Percentiles rank a stretch among this genome's conserved stretches.
Evolutionary conservation across 1,139 yeast species (phyloP).

Genomic region (Hyphopichia burtonii): DNA sequence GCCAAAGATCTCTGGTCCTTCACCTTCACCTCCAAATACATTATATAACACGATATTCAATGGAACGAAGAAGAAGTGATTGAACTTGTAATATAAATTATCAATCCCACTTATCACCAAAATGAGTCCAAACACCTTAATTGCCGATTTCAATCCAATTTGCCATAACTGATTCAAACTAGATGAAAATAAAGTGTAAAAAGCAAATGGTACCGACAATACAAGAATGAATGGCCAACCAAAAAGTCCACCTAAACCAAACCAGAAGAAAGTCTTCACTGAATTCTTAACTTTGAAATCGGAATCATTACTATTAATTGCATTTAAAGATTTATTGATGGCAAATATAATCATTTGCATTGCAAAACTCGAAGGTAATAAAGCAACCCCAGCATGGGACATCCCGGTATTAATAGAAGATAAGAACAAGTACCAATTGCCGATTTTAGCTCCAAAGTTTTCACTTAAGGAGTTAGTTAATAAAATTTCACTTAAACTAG

Average conservation of each 20-base stretch:
- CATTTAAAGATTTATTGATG: conserved; percentile 28
- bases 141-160: conserved; percentile 16
- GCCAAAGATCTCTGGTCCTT: conserved; percentile 92
- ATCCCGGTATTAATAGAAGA: conserved; percentile 57
- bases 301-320: conserved; percentile 4
- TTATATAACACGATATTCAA: conserved; percentile 81
- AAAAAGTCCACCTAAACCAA: conserved; percentile 65
- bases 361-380: conserved; percentile 84
- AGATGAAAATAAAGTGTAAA: conserved; percentile 21
- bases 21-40: conserved; percentile 68
- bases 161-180: conserved; percentile 8
- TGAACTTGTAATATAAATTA: conserved; percentile 50
- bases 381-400: conserved; percentile 82
- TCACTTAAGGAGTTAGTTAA: conserved; percentile 45
- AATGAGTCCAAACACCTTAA: conserved; percentile 27
- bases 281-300: conserved; percentile 8
- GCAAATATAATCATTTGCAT: conserved; percentile 67
- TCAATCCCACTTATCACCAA: conserved; percentile 49
- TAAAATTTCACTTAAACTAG: conserved; percentile 53
- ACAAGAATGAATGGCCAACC: conserved; percentile 93
- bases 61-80: conserved; percentile 66
- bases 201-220: conserved; percentile 59
- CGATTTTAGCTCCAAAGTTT: conserved; percentile 35
- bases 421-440: conserved; percentile 59
- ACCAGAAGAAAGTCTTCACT: conserved; percentile 45